Evolutionary conservation across 2,329 filamentous ascomycete species (phyloP), one percentile per base, ranked within the genome.

Genomic region (Hypomyces perniciosus): DNA sequence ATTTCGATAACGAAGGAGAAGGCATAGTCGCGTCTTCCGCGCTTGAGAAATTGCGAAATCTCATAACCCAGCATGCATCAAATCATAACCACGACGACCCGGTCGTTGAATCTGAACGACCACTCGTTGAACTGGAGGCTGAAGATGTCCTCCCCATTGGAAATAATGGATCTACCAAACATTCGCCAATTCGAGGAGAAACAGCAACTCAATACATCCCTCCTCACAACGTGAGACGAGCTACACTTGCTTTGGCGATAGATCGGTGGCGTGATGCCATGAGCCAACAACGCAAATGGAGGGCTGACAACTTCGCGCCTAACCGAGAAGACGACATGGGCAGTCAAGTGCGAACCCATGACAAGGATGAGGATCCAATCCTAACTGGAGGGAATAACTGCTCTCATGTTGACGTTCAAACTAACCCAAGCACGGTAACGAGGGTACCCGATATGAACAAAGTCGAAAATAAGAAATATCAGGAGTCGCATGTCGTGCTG

Each of bases 251-350:
- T 4, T 45, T 54, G 9, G 54, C 48, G 6, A 30, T 62, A 20
- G 58, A 60, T 29, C 54, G 52, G 20, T 61, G 61, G 59, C 58
- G 55, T 27, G 53, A 27, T n/a, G 27, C 45, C 20, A 40, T 45
- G 33, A 45, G 29, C 27, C 10, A 13, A n/a, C 12, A 28, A 12
- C 27, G 29, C 9, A 29, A n/a, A n/a, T 31, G 27, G 28, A 9
- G 27, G 5, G 26, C 29, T 12, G 12, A n/a, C 4, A 44, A 44
- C 5, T 8, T n/a, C 20, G n/a, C 29, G 8, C 26, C 41, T 29
- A 44, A 43, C 26, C 8, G 7, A 10, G 6, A 7, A 28, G 27
- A 10, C 29, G 20, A 38, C 35, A 38, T n/a, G 35, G 35, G 20
- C n/a, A 5, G 12, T 9, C 9, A 38, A 9, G 12, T n/a, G 8